phyloP scores from a whole-genome alignment of 495 filamentous ascomycete genomes.

The Neurospora sp. region DNA sequence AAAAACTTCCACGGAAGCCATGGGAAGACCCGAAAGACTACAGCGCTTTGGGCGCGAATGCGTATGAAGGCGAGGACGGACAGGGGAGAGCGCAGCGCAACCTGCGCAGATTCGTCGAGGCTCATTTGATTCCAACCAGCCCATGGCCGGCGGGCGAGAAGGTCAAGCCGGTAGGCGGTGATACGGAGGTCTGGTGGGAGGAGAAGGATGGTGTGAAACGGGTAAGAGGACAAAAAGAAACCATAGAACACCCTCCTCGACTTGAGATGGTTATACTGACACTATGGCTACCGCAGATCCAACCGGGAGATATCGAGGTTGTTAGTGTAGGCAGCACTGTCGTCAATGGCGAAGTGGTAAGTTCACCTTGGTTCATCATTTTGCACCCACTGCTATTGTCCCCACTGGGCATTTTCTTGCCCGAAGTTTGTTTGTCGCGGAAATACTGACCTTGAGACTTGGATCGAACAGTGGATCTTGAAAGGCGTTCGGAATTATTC shows the following conservation, averaged over 20 bases:
- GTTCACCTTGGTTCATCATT: background rate
- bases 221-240: conserved; percentile 37
- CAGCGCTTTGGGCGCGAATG: conserved; percentile 54
- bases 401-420: background rate
- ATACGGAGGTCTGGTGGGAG: conserved; percentile 70
- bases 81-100: conserved; percentile 72
- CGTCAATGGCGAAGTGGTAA: conserved; percentile 68
- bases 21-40: conserved; percentile 91
- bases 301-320: conserved; percentile 70
- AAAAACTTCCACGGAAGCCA: conserved; percentile 72
- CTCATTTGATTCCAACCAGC: conserved; percentile 64
- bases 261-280: background rate
- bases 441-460: background rate
- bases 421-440: background rate
- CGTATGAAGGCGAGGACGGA: conserved; percentile 71
- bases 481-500: conserved; percentile 57
- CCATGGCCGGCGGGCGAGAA: conserved; percentile 77
- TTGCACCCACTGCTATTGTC: background rate
- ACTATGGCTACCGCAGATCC: conserved; percentile 45
- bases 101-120: conserved; percentile 73
- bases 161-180: conserved; percentile 52
- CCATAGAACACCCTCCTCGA: background rate
- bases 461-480: conserved; percentile 45
- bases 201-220: conserved; percentile 57
- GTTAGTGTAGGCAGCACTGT: conserved; percentile 59